phyloP scores from a whole-genome alignment of 441 rosid genomes.

The Mallotus japonicus region DNA sequence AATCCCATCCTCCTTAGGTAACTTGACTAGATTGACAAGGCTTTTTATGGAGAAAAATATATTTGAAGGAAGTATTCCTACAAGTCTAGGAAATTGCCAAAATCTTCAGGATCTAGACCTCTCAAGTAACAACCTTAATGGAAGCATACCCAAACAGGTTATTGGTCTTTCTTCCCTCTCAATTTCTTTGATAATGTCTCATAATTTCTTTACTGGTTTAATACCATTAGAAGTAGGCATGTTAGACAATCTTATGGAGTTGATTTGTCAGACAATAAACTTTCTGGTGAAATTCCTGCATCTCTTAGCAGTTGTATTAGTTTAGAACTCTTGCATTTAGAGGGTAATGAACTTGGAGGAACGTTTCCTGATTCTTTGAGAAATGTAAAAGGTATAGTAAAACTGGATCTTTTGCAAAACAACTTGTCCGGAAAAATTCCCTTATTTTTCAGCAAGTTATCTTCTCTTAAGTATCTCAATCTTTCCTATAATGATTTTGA shows the following conservation, averaged over 20 bases:
- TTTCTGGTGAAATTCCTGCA: slow-evolving; percentile 42
- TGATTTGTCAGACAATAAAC: slow-evolving; percentile 37
- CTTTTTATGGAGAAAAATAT: slow-evolving; percentile 38
- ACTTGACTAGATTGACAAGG: slow-evolving; percentile 35
- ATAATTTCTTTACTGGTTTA: slow-evolving; percentile 35
- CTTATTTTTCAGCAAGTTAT: slow-evolving; percentile 26
- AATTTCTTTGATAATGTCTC: slow-evolving; percentile 34
- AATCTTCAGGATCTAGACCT: slow-evolving; percentile 26
- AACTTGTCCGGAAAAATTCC: slow-evolving; percentile 42
- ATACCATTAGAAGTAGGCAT: slow-evolving; percentile 35
- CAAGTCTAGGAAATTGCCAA: slow-evolving; percentile 38
- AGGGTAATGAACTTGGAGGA: slow-evolving; percentile 36
- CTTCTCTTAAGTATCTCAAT: slow-evolving; percentile 30
- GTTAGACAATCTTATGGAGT: slow-evolving; percentile 25
- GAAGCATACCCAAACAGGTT: slow-evolving; percentile 25
- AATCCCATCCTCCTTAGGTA: slow-evolving; percentile 43
- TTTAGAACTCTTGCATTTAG: slow-evolving; percentile 33
- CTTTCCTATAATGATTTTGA: slow-evolving; percentile 38
- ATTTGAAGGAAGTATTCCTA: slow-evolving; percentile 45
- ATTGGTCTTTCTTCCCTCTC: slow-evolving; percentile 38
- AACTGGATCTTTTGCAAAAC: slow-evolving; percentile 40
- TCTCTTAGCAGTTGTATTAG: slow-evolving; percentile 30
- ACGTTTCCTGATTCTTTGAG: slow-evolving; percentile 36
- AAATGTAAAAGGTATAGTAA: slow-evolving; percentile 33
- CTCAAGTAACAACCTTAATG: slow-evolving; percentile 33